These are phyloP conservation scores for Cytospora mali DNA, from an alignment of 2,329 filamentous ascomycete genomes.

Conservation along the genomic window DNA sequence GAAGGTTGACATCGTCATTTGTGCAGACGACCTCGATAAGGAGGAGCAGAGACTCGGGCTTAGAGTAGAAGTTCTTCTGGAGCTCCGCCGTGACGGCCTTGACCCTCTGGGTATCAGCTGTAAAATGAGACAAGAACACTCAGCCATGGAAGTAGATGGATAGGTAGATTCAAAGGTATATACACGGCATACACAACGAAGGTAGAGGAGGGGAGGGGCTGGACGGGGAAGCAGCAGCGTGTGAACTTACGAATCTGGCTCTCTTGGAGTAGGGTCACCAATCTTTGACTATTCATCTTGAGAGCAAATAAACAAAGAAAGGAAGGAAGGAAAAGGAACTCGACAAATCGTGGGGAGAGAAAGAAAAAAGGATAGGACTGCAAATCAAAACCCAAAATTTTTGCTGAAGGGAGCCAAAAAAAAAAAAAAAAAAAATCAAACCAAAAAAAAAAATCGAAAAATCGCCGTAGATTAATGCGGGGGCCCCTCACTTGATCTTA, in stretches of 20 bases:
- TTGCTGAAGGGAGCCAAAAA: slow-evolving; percentile 2
- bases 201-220: slow-evolving; percentile 24
- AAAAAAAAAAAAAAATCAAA: neutral
- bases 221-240: slow-evolving; percentile 21
- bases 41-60: slow-evolving; percentile 79
- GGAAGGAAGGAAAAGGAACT: slow-evolving; percentile 23
- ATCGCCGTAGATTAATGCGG: neutral
- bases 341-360: slow-evolving; percentile 26
- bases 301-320: slow-evolving; percentile 33
- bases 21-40: slow-evolving; percentile 87
- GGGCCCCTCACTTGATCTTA: neutral
- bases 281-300: slow-evolving; percentile 78
- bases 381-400: slow-evolving; percentile 6
- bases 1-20: slow-evolving; percentile 71
- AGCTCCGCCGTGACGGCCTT: slow-evolving; percentile 89
- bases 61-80: slow-evolving; percentile 90
- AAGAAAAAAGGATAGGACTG: slow-evolving; percentile 19
- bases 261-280: slow-evolving; percentile 84
- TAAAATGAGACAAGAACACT: slow-evolving; percentile 28
- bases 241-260: slow-evolving; percentile 77
- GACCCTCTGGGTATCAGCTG: slow-evolving; percentile 86
- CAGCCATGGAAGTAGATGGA: slow-evolving; percentile 15
- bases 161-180: too few species aligned
- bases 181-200: too few species aligned
- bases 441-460: neutral